These are phyloP conservation scores for Hirsutella rhossiliensis DNA, from an alignment of 2,329 filamentous ascomycete genomes.

Conservation along the genomic window DNA sequence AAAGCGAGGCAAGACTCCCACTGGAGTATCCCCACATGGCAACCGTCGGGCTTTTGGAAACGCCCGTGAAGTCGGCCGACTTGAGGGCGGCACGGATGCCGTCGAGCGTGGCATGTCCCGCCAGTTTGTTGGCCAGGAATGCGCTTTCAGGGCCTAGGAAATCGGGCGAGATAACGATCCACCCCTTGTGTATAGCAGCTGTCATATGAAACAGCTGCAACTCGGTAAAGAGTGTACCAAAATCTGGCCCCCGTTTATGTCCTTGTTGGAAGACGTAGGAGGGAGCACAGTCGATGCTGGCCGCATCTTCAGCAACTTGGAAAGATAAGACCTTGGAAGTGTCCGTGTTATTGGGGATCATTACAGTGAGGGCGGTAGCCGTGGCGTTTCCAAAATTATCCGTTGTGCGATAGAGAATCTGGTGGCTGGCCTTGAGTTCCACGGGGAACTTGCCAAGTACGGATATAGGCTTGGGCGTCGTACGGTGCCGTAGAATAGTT, in stretches of 20 bases:
- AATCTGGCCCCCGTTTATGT: slow-evolving; percentile 6
- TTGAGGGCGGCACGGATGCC: slow-evolving; percentile 27
- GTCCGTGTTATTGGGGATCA: slow-evolving; percentile 21
- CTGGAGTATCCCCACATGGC: slow-evolving; percentile 30
- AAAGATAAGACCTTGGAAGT: slow-evolving; percentile 24
- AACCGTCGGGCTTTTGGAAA: slow-evolving; percentile 18
- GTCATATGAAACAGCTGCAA: slow-evolving; percentile 11
- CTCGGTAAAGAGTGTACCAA: slow-evolving; percentile 19
- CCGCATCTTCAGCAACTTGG: slow-evolving; percentile 27
- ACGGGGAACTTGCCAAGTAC: slow-evolving; percentile 7
- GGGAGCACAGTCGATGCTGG: slow-evolving; percentile 21
- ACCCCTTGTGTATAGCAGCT: slow-evolving; percentile 24
- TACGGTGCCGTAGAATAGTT: slow-evolving; percentile 10
- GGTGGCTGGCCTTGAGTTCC: slow-evolving; percentile 10
- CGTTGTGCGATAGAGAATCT: slow-evolving; percentile 27
- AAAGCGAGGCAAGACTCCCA: slow-evolving; percentile 9
- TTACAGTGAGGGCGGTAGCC: slow-evolving; percentile 24
- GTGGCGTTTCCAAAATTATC: slow-evolving; percentile 21
- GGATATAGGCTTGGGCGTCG: slow-evolving; percentile 9
- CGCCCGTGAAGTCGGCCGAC: slow-evolving; percentile 12
- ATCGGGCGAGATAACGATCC: slow-evolving; percentile 35
- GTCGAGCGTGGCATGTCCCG: slow-evolving; percentile 30
- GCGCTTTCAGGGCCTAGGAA: slow-evolving; percentile 29
- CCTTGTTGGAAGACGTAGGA: slow-evolving; percentile 12
- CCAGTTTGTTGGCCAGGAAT: slow-evolving; percentile 26